Percentiles rank a stretch among this genome's conserved stretches.
Evolutionary conservation across 2,329 filamentous ascomycete genomes (phyloP).

Genomic region (Nakataea oryzae): DNA sequence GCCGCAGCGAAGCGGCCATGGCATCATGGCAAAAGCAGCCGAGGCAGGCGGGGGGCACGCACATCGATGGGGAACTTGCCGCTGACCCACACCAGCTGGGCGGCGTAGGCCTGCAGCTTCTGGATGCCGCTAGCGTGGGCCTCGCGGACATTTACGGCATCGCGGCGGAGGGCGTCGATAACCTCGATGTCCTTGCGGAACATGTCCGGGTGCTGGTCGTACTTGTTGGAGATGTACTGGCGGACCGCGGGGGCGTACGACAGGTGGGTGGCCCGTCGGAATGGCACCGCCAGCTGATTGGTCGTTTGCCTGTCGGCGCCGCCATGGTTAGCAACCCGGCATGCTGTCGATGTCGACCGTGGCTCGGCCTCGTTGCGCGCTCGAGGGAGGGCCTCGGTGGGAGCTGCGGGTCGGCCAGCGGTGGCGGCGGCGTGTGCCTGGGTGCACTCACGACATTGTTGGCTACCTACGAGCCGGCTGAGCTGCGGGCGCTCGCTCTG

Average conservation of each 20-base stretch:
- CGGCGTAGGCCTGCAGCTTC: slow-evolving; percentile 85
- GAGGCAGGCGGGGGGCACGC: background rate
- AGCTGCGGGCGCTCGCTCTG: background rate
- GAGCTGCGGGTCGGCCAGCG: background rate
- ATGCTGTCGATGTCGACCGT: background rate
- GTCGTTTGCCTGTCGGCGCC: slow-evolving; percentile 8
- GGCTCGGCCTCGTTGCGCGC: background rate
- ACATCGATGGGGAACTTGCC: slow-evolving; percentile 96
- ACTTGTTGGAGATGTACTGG: slow-evolving; percentile 94
- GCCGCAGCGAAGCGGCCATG: background rate
- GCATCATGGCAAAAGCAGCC: background rate
- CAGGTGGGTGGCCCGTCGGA: slow-evolving; percentile 73
- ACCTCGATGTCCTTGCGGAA: slow-evolving; percentile 77
- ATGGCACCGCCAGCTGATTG: slow-evolving; percentile 71
- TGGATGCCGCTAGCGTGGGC: slow-evolving; percentile 77
- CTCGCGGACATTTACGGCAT: slow-evolving; percentile 83
- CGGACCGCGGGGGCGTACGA: slow-evolving; percentile 75
- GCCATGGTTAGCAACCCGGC: background rate
- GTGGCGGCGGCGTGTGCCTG: too few relatives aligned
- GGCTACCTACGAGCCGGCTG: background rate
- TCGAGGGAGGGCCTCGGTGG: background rate
- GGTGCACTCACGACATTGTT: background rate
- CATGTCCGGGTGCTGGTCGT: slow-evolving; percentile 98
- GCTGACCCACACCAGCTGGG: slow-evolving; percentile 83
- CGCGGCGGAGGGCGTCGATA: slow-evolving; percentile 71